These are phyloP conservation scores for Candida ovalis DNA, from an alignment of 805 yeast species.

Conservation along the genomic window DNA sequence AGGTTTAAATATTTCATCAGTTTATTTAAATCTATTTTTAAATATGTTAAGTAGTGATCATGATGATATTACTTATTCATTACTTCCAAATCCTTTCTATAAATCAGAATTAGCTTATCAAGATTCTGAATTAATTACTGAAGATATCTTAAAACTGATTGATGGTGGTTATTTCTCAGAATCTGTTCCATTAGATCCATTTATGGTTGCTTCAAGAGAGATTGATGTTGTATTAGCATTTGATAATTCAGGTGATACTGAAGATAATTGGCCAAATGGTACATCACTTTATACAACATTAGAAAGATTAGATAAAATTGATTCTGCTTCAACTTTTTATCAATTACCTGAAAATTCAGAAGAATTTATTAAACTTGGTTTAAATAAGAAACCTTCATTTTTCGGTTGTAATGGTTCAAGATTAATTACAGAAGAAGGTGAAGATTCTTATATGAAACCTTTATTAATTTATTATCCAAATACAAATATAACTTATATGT, in stretches of 20 bases:
- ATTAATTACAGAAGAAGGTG: conserved; percentile 37
- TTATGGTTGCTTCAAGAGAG: conserved; percentile 53
- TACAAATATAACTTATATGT: conserved; percentile 49
- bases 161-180: conserved; percentile 40
- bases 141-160: conserved; percentile 18
- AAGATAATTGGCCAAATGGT: conserved; percentile 61
- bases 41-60: conserved; percentile 41
- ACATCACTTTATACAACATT: conserved; percentile 49
- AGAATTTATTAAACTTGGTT: conserved; percentile 53
- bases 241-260: conserved; percentile 62
- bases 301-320: conserved; percentile 44
- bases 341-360: conserved; percentile 57
- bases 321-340: conserved; percentile 60
- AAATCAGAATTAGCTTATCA: conserved; percentile 30
- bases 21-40: conserved; percentile 13
- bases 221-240: conserved; percentile 62
- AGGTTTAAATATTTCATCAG: conserved; percentile 18
- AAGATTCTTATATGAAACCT: conserved; percentile 49
- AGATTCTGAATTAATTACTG: conserved; percentile 22
- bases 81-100: conserved; percentile 43
- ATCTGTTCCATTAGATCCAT: conserved; percentile 61
- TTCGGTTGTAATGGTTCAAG: conserved; percentile 73
- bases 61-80: conserved; percentile 39
- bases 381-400: conserved; percentile 64
- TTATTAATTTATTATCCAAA: conserved; percentile 74